Base-by-base conservation (phyloP, 2,329 filamentous ascomycete species). In the Talaromyces sp. region DNA sequence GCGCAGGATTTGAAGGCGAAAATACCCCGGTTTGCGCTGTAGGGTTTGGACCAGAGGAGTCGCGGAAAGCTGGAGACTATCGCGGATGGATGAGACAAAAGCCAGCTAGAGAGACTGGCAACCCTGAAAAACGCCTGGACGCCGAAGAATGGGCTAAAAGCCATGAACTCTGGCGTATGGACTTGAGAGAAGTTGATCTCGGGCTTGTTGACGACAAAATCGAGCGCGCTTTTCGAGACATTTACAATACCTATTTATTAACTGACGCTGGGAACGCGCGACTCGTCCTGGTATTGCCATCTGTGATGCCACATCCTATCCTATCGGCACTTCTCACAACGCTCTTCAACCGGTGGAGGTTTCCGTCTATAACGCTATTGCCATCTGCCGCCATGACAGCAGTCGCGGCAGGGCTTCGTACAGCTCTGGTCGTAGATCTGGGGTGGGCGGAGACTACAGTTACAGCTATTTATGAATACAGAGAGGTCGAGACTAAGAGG, bases 361-460 rank as follows among this genome's bases (percentile, higher is more conserved):
- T 89, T 17, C 90, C 93, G 0, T 88, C 85, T 25, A 84, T 98
- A 65, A 93, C 91, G 2, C 81, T 99, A 49, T 79, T 97, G 70
- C 91, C 92, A 1, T 84, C 86, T 0, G 86, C 93, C 0, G 84
- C 92, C 22, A 88, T 95, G 75, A 82, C 87, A 1, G 81, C 89
- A 7, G 84, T 93, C 3, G 89, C 89, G 8, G 92, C 93, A 6
- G 95, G 95, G 0, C 79, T 96, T 47, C 87, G 95, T 15, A 91
- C 91, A n/a, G 92, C 89, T 0, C 75, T 99, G 49, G 86, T 98
- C 0, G 82, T 99, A 42, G 92, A 99, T 70, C 83, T 99, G 63
- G 95, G 93, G 51, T 99, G 95, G 95, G 84, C 87, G 49, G 95
- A 98, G 75, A 96, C 93, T 0, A 84, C 88, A 0, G 85, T 96